Evolutionary conservation across 371 early-diverging fungal genomes (phyloP), one percentile per base, ranked within the genome.

Genomic region (Capillidium rhysosporum): DNA sequence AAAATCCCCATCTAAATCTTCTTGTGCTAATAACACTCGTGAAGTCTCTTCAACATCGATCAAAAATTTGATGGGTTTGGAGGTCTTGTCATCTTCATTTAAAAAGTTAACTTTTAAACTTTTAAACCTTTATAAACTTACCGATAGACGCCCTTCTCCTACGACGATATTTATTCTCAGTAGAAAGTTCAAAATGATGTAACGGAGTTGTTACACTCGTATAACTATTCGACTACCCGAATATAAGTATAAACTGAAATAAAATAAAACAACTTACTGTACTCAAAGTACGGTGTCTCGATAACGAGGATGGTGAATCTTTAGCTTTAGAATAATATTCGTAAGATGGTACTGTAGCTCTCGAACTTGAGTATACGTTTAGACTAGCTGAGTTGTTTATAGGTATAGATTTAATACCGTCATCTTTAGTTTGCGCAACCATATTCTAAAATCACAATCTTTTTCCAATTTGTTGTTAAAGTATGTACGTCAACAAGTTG

Each of bases 1-100:
- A 58, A 73, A 83, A 60, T 96, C 89, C 18, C 88, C 89, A 64
- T 93, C 86, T 0, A 92, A 90, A 64, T 96, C 97, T 65, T 96
- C 95, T 61, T 96, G 95, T 52, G 71, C 79, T 30, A 96, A 66
- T 12, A 96, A 73, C 28, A 66, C 62, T 49, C 79, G 75, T 48
- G 84, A 75, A 1, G 89, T 87, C 56, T 80, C 80, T 47, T 80
- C 81, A 0, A 94, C 90, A 56, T 94, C 84, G 41, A 94, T 73
- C 14, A 90, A 64, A 61, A 89, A 89, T 23, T 76, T 71, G 34
- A 84, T 73, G 5, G 88, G 77, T 47, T 77, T 73, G 49, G 62
- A 57, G 14, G 67, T 29, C 62, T 80, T 82, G 55, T 80, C 86
- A 58, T 89, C 90, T 80, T 61, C 28, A 12, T 30, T 46, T n/a